A percentile compares a stretch with the other conserved stretches of the same genome.
These are phyloP conservation scores for Epichloe bromicola DNA, from an alignment of 2,329 filamentous ascomycete species.

Conservation along the genomic window DNA sequence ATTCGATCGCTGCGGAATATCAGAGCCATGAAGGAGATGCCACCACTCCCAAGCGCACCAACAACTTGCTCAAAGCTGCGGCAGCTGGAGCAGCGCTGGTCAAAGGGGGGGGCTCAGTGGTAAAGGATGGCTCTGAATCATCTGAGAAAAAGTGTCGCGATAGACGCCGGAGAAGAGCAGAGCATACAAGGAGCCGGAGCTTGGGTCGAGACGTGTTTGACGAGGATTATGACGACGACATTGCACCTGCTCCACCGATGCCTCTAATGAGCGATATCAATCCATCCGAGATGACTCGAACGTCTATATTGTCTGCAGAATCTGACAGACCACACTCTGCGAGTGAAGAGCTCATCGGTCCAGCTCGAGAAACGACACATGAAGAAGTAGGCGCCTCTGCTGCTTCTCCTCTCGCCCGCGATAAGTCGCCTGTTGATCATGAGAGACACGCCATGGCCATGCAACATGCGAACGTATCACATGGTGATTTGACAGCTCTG, in stretches of 20 bases:
- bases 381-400: constrained; percentile 46
- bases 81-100: constrained; percentile 28
- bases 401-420: constrained; percentile 49
- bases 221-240: constrained; percentile 36
- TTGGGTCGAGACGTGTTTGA: constrained; percentile 31
- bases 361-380: constrained; percentile 44
- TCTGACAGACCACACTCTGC: constrained; percentile 61
- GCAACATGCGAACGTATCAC: constrained; percentile 51
- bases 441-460: constrained; percentile 49
- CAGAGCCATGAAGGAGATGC: constrained; percentile 22
- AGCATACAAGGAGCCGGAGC: constrained; percentile 31
- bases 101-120: constrained; percentile 20
- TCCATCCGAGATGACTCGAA: constrained; percentile 75
- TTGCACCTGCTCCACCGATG: constrained; percentile 58
- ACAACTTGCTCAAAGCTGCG: constrained; percentile 30
- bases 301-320: constrained; percentile 73
- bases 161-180: constrained; percentile 38
- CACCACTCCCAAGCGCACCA: constrained; percentile 32
- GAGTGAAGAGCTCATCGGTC: constrained; percentile 41
- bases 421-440: constrained; percentile 37
- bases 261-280: constrained; percentile 78
- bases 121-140: constrained; percentile 28
- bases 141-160: constrained; percentile 38
- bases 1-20: constrained; percentile 29
- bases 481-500: constrained; percentile 43